Percentiles rank a stretch among this genome's conserved stretches.
phyloP scores from a whole-genome alignment of 805 yeast species.

The Pichia phayaonensis region DNA sequence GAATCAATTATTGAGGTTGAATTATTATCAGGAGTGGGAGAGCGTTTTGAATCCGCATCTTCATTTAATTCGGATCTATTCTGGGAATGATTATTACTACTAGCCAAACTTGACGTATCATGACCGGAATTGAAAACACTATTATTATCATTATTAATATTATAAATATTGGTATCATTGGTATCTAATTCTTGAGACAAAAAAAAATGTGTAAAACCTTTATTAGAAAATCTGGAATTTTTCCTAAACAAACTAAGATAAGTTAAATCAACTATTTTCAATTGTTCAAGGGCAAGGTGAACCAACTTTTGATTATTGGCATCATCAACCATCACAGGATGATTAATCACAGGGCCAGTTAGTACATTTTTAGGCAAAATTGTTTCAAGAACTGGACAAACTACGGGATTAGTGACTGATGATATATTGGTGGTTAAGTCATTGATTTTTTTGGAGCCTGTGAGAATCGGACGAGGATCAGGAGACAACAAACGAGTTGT shows the following conservation, averaged over 20 bases:
- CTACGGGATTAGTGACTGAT: background rate
- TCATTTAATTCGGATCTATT: background rate
- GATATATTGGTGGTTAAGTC: background rate
- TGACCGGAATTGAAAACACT: background rate
- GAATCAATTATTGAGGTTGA: background rate
- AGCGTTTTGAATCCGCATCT: background rate
- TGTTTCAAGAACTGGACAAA: background rate
- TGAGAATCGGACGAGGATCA: background rate
- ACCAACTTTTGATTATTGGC: background rate
- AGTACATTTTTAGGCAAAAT: background rate
- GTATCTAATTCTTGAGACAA: slow-evolving; percentile 55
- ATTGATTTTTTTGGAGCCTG: background rate
- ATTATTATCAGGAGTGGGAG: background rate
- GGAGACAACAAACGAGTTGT: background rate
- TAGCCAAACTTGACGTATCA: background rate
- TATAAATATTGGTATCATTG: slow-evolving; percentile 7
- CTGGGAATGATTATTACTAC: background rate
- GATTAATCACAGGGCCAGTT: background rate
- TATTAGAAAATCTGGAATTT: slow-evolving; percentile 36
- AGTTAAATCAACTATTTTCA: slow-evolving; percentile 37
- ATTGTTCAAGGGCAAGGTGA: slow-evolving; percentile 4
- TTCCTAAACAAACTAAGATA: slow-evolving; percentile 44
- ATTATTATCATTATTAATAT: background rate
- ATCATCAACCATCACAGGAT: background rate
- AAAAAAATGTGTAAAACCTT: slow-evolving; percentile 44